Percentiles rank a stretch among this genome's conserved stretches.
Conservation (phyloP, 768 basidiomycete genomes). For the Phlebiopsis flavidoalba region DNA sequence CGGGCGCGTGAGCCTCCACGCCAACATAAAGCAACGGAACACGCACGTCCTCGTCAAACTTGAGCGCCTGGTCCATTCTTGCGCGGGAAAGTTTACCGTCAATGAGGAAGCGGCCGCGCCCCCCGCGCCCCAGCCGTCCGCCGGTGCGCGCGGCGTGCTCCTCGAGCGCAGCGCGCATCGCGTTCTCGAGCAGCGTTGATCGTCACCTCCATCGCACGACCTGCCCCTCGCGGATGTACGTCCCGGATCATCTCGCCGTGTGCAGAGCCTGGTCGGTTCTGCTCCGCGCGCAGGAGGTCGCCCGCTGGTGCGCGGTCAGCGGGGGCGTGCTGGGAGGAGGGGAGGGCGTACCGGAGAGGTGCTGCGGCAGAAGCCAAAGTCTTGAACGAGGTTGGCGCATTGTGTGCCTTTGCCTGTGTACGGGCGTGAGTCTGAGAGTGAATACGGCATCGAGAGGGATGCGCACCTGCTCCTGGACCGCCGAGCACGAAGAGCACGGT, state of each 20-base stretch:
- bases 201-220: slow-evolving; percentile 97
- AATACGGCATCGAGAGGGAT: background rate
- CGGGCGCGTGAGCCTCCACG: background rate
- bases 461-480: slow-evolving; percentile 87
- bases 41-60: slow-evolving; percentile 81
- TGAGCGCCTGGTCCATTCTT: slow-evolving; percentile 89
- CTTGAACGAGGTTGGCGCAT: slow-evolving; percentile 76
- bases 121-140: slow-evolving; percentile 57
- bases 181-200: slow-evolving; percentile 92
- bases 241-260: slow-evolving; percentile 83
- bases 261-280: slow-evolving; percentile 76
- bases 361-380: slow-evolving; percentile 86
- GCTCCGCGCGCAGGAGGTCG: slow-evolving; percentile 95
- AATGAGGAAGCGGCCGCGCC: slow-evolving; percentile 83
- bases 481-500: slow-evolving; percentile 94
- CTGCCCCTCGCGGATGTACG: slow-evolving; percentile 83
- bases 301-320: slow-evolving; percentile 54
- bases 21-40: background rate
- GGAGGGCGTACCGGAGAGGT: slow-evolving; percentile 73
- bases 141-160: slow-evolving; percentile 29
- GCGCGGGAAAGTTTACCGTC: slow-evolving; percentile 94
- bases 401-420: slow-evolving; percentile 95
- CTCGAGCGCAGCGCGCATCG: slow-evolving; percentile 64
- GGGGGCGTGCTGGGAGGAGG: background rate
- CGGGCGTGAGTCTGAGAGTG: background rate